phyloP scores from a whole-genome alignment of 1,284 basidiomycete species.

The Entoloma clypeatum region DNA sequence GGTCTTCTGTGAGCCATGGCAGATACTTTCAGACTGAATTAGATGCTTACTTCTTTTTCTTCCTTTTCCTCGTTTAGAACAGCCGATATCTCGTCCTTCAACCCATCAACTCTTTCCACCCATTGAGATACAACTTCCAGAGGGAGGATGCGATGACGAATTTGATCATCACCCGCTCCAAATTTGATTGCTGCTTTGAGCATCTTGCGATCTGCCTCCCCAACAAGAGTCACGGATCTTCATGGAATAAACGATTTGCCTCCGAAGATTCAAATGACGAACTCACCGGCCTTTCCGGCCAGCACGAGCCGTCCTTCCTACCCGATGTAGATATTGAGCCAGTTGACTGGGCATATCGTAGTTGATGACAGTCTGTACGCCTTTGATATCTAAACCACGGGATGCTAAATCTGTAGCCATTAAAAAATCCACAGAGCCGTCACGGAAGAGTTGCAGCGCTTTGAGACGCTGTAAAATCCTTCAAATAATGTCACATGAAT shows the following conservation, averaged over 20 bases:
- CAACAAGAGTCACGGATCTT: constrained; percentile 93
- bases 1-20: constrained; percentile 7
- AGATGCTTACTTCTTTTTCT: constrained; percentile 74
- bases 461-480: constrained; percentile 64
- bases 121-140: constrained; percentile 75
- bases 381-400: constrained; percentile 95
- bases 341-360: constrained; percentile 97
- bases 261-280: constrained; percentile 1
- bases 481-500: constrained; percentile 5
- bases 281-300: constrained; percentile 85
- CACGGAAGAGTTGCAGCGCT: constrained; percentile 84
- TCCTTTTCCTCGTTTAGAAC: constrained; percentile 93
- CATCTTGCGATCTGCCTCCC: constrained; percentile 94
- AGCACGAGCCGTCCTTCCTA: constrained; percentile 94
- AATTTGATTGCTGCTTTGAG: constrained; percentile 95
- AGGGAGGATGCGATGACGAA: constrained; percentile 89
- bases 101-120: constrained; percentile 61
- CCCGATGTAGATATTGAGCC: constrained; percentile 93
- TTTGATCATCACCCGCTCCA: constrained; percentile 72
- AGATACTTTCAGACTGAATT: not conserved
- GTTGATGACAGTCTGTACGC: constrained; percentile 96
- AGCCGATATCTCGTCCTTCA: constrained; percentile 80
- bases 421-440: constrained; percentile 82
- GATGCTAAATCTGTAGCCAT: constrained; percentile 96
- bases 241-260: constrained; percentile 4